A percentile compares a stretch with the other conserved stretches of the same genome.
Conservation (phyloP, 345 rosid genomes). For the Passiflora organensis region DNA sequence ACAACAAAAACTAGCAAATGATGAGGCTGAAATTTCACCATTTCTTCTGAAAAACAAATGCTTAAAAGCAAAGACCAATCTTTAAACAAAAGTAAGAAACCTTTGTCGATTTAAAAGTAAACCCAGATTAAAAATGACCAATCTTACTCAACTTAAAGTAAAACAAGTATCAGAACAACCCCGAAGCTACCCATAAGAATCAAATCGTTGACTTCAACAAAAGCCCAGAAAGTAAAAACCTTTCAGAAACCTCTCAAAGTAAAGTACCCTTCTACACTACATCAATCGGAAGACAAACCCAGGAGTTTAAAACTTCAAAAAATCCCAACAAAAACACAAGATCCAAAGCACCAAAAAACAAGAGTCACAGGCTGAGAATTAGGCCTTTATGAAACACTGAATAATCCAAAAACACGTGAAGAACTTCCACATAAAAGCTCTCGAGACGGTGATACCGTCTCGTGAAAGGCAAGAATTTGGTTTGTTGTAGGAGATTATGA, state of each 20-base stretch:
- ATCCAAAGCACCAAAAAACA: conserved; percentile 12
- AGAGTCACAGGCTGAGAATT: not conserved
- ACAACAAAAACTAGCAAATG: conserved; percentile 13
- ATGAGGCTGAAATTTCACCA: conserved; percentile 15
- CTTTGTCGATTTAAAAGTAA: not conserved
- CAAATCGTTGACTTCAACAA: conserved; percentile 8
- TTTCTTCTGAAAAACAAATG: conserved; percentile 5
- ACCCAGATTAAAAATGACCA: not conserved
- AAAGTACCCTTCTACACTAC: not conserved
- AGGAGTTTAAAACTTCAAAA: too few species aligned
- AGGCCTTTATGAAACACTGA: too few species aligned
- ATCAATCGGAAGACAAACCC: too few species aligned
- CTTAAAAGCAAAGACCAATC: not conserved
- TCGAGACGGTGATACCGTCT: not conserved
- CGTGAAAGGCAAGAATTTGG: conserved; percentile 35
- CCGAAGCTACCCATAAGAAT: not conserved
- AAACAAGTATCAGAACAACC: not conserved
- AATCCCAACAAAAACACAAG: conserved; percentile 9
- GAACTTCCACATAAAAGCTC: not conserved
- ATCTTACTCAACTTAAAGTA: not conserved
- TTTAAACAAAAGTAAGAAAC: not conserved
- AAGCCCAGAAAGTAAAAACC: conserved; percentile 14
- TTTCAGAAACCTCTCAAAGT: not conserved
- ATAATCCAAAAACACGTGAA: not conserved
- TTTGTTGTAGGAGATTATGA: not conserved